Conservation (phyloP, 2,329 filamentous ascomycete species). For the Neofusicoccum sp. region DNA sequence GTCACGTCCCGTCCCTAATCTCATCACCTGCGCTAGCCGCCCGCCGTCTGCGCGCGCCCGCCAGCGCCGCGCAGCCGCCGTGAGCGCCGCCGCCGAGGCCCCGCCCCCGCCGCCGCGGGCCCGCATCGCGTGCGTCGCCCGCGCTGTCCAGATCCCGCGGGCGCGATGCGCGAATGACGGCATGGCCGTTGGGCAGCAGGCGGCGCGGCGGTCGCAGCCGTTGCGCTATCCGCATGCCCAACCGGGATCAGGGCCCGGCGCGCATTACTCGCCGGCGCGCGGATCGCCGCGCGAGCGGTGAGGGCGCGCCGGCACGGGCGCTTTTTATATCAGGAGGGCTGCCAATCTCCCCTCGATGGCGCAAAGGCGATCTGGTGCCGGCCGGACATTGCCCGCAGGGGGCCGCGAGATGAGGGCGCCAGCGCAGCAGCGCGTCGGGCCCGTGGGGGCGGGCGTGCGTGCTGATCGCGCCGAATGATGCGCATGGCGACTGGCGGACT, state of each 20-base stretch:
- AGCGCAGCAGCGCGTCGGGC: conserved; percentile 13
- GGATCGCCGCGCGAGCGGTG: conserved; percentile 19
- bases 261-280: conserved; percentile 9
- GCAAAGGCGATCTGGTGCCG: conserved; percentile 12
- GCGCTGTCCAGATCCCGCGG: conserved; percentile 14
- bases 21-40: conserved; percentile 16
- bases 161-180: conserved; percentile 19
- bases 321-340: conserved; percentile 16
- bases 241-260: not conserved
- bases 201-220: conserved; percentile 1
- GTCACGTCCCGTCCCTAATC: conserved; percentile 15
- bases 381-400: not conserved
- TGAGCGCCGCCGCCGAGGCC: conserved; percentile 5
- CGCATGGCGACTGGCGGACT: conserved; percentile 19
- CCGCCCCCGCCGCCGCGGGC: not conserved
- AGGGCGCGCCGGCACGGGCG: conserved; percentile 7
- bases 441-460: conserved; percentile 17
- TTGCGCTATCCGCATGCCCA: not conserved
- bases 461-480: conserved; percentile 20
- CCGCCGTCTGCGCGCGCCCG: not conserved
- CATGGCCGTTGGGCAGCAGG: conserved; percentile 17
- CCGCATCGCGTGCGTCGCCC: conserved; percentile 13
- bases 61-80: conserved; percentile 10
- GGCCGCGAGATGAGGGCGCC: not conserved
- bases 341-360: conserved; percentile 18